Evolutionary conservation across 441 rosid genomes (phyloP).

Genomic region (Euphorbia celastroides): DNA sequence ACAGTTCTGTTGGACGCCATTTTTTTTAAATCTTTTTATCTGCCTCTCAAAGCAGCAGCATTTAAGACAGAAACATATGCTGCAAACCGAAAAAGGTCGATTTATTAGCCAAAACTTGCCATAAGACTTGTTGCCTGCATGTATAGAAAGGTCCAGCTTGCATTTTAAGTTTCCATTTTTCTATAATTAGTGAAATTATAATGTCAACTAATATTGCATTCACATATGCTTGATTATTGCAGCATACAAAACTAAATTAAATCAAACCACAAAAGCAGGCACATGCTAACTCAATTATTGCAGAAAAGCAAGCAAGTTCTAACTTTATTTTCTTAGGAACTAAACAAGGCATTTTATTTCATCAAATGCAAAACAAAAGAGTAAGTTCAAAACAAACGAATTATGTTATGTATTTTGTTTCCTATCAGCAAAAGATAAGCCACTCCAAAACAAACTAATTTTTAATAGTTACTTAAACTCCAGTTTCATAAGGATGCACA

Average conservation of each 20-base stretch:
- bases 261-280: neutral
- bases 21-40: neutral
- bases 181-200: neutral
- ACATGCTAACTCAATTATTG: neutral
- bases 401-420: too few relatives aligned
- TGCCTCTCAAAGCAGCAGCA: neutral
- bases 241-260: neutral
- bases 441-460: neutral
- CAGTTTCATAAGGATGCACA: too few relatives aligned
- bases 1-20: slow-evolving; percentile 3
- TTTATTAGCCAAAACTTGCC: neutral
- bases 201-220: neutral
- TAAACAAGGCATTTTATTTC: neutral
- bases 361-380: neutral
- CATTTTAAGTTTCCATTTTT: neutral
- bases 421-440: neutral
- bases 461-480: neutral
- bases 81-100: neutral
- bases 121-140: neutral
- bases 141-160: neutral
- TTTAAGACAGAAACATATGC: neutral
- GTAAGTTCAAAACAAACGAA: too few relatives aligned
- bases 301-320: neutral
- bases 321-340: neutral
- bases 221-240: neutral